These are phyloP conservation scores for Oidiodendron maius DNA, from an alignment of 495 filamentous ascomycete genomes.

Conservation along the genomic window DNA sequence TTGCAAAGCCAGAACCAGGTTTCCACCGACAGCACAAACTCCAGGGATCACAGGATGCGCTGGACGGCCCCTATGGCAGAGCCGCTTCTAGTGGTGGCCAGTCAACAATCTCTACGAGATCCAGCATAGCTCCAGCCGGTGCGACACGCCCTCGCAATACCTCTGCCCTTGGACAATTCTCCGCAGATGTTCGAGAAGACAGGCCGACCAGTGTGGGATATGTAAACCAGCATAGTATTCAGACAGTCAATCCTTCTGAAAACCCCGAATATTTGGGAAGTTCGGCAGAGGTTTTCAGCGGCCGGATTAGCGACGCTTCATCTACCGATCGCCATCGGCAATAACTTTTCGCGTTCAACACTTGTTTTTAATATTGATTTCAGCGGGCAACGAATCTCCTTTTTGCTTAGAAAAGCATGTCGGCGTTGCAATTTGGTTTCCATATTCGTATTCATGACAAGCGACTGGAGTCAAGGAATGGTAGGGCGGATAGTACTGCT, in stretches of 20 bases:
- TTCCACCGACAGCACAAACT: conserved; percentile 21
- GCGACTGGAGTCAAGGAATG: neutral
- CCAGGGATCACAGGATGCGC: conserved; percentile 28
- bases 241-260: conserved; percentile 22
- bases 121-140: conserved; percentile 28
- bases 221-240: conserved; percentile 65
- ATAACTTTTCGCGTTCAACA: conserved; percentile 3
- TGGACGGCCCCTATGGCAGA: conserved; percentile 58
- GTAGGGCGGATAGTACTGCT: conserved; percentile 1
- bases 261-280: conserved; percentile 33
- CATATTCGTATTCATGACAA: neutral
- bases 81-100: conserved; percentile 42
- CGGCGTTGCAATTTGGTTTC: conserved; percentile 1
- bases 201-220: conserved; percentile 64
- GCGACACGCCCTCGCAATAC: conserved; percentile 27
- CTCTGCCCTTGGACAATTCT: conserved; percentile 16
- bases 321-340: conserved; percentile 7
- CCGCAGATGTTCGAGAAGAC: conserved; percentile 29
- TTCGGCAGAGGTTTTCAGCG: conserved; percentile 42
- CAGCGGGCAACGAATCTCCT: conserved; percentile 7
- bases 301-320: conserved; percentile 12
- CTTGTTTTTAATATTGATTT: conserved; percentile 4
- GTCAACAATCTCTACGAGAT: conserved; percentile 40
- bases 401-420: neutral
- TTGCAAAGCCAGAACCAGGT: conserved; percentile 11